Conservation (phyloP, 371 early-diverging fungal genomes). For the Conidiobolus coronatus region DNA sequence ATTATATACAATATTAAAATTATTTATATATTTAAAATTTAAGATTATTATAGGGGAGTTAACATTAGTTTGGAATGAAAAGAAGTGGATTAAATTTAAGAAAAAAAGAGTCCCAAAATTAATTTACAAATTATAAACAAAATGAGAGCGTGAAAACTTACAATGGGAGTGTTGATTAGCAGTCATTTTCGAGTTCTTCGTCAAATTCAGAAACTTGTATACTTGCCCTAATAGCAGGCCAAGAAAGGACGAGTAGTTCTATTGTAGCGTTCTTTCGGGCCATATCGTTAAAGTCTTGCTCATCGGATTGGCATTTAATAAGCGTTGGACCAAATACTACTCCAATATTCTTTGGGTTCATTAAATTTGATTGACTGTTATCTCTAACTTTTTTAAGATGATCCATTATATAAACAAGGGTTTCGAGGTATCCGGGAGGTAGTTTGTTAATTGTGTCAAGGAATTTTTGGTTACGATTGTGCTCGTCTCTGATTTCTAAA, state of each 20-base stretch:
- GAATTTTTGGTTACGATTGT: slow-evolving; percentile 6
- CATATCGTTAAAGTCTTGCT: slow-evolving; percentile 54
- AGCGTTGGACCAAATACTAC: slow-evolving; percentile 87
- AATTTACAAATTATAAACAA: too few relatives aligned
- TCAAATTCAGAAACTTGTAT: neutral
- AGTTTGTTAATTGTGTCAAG: slow-evolving; percentile 10
- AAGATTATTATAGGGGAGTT: too few relatives aligned
- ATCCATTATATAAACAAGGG: slow-evolving; percentile 27
- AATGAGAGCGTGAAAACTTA: too few relatives aligned
- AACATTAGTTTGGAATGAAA: too few relatives aligned
- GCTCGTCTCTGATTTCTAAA: slow-evolving; percentile 4
- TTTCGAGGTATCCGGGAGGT: slow-evolving; percentile 27
- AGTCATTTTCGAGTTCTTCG: too few relatives aligned
- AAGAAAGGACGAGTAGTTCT: slow-evolving; percentile 18
- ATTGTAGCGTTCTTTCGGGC: slow-evolving; percentile 42
- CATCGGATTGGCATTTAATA: slow-evolving; percentile 38
- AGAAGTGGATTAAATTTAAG: too few relatives aligned
- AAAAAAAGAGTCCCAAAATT: too few relatives aligned
- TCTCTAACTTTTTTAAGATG: slow-evolving; percentile 24
- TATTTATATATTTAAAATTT: too few relatives aligned
- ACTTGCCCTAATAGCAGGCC: neutral
- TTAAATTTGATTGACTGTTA: slow-evolving; percentile 37
- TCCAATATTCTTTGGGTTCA: slow-evolving; percentile 70
- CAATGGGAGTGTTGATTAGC: too few relatives aligned
- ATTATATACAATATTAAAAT: too few relatives aligned